These are phyloP conservation scores for Aspergillus phoenicis DNA, from an alignment of 2,329 filamentous ascomycete species.

Conservation along the genomic window DNA sequence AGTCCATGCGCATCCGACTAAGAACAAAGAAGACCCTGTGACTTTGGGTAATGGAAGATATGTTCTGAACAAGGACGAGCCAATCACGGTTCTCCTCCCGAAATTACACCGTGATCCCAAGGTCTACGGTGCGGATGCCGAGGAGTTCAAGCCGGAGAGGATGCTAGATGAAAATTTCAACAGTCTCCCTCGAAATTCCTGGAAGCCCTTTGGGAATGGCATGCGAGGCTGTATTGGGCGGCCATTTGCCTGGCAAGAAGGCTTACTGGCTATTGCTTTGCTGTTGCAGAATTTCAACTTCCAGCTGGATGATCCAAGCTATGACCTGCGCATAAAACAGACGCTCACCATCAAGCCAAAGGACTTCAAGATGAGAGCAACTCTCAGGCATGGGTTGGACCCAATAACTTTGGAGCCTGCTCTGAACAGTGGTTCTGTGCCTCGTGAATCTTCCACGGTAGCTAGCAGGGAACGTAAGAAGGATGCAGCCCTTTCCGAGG, in stretches of 20 bases:
- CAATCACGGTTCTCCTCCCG: slow-evolving; percentile 53
- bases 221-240: slow-evolving; percentile 71
- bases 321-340: slow-evolving; percentile 41
- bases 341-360: slow-evolving; percentile 49
- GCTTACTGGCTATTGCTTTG: slow-evolving; percentile 62
- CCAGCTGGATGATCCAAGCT: slow-evolving; percentile 59
- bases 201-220: slow-evolving; percentile 77
- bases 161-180: slow-evolving; percentile 72
- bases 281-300: slow-evolving; percentile 74
- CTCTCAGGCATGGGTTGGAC: slow-evolving; percentile 54
- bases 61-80: slow-evolving; percentile 55
- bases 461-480: slow-evolving; percentile 27
- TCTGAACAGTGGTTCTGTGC: slow-evolving; percentile 28
- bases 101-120: slow-evolving; percentile 63
- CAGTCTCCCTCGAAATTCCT: slow-evolving; percentile 58
- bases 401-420: slow-evolving; percentile 45
- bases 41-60: slow-evolving; percentile 65
- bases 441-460: slow-evolving; percentile 12
- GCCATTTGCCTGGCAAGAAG: slow-evolving; percentile 75
- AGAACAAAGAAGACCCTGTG: slow-evolving; percentile 44
- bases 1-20: slow-evolving; percentile 52
- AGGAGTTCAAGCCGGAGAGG: slow-evolving; percentile 68
- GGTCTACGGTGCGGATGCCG: slow-evolving; percentile 66
- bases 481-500: slow-evolving; percentile 3
- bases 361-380: slow-evolving; percentile 63